A percentile compares a stretch with the other conserved stretches of the same genome.
These are phyloP conservation scores for Botrytis squamosa DNA, from an alignment of 2,329 filamentous ascomycete genomes.

Conservation along the genomic window DNA sequence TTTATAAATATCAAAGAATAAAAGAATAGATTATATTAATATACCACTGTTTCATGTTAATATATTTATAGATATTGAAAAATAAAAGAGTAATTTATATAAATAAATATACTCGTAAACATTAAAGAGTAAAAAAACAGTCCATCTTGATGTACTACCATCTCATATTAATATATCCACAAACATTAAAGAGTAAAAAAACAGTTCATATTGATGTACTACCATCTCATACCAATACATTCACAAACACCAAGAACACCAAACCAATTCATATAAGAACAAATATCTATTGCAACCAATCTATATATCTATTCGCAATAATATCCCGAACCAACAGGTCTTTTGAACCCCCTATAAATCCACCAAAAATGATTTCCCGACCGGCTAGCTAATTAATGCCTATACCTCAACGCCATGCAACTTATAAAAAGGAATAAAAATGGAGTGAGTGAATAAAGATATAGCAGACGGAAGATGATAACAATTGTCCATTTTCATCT, in stretches of 20 bases:
- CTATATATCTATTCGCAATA: neutral
- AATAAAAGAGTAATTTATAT: no score
- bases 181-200: no score
- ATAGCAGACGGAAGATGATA: neutral
- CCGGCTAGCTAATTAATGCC: neutral
- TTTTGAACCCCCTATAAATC: neutral
- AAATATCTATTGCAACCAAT: neutral
- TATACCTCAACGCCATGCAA: slow-evolving; percentile 11
- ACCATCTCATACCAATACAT: neutral
- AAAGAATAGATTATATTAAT: no score
- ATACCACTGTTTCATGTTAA: no score
- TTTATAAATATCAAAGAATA: no score
- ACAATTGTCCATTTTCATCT: neutral
- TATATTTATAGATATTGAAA: no score
- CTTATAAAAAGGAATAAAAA: neutral
- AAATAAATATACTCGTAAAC: no score
- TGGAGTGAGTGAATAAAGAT: neutral
- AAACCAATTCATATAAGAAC: neutral
- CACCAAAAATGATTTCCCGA: neutral
- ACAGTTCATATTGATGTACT: no score
- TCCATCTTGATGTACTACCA: no score
- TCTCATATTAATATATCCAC: no score
- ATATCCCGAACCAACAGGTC: neutral
- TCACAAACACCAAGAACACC: neutral
- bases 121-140: no score